phyloP scores from a whole-genome alignment of 768 basidiomycete species.

The Hericium alpestre region DNA sequence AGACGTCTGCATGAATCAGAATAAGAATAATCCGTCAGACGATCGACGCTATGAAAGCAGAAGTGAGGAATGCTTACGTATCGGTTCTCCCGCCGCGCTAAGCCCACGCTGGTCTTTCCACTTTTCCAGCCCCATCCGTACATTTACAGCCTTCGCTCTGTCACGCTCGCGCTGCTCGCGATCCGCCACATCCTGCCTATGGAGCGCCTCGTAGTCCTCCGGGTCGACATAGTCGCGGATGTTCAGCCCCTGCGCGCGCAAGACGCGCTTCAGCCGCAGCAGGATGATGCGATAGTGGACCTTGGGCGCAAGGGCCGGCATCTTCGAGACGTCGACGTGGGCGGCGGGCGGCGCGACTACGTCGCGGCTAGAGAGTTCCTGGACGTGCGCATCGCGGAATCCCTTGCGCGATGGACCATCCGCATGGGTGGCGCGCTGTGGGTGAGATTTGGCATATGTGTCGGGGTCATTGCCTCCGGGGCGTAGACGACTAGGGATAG shows the following conservation, averaged over 20 bases:
- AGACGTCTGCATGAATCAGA: conserved; percentile 21
- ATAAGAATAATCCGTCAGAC: too few species aligned
- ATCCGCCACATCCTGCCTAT: conserved; percentile 5
- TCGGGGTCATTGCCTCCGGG: not conserved
- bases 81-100: not conserved
- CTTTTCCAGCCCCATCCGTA: conserved; percentile 4
- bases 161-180: conserved; percentile 7
- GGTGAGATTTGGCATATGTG: not conserved
- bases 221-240: conserved; percentile 10
- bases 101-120: not conserved
- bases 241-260: conserved; percentile 6
- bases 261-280: conserved; percentile 6
- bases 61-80: not conserved
- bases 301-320: conserved; percentile 6
- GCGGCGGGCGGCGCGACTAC: too few species aligned
- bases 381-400: too few species aligned
- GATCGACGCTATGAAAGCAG: not conserved
- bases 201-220: conserved; percentile 5
- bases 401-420: not conserved
- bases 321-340: too few species aligned
- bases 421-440: not conserved
- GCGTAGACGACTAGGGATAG: not conserved
- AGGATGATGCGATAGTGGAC: conserved; percentile 8
- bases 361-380: too few species aligned
- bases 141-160: conserved; percentile 1